These are phyloP conservation scores for Naegleria fowleri DNA, from an alignment of 208 protist genomes.

Conservation along the genomic window DNA sequence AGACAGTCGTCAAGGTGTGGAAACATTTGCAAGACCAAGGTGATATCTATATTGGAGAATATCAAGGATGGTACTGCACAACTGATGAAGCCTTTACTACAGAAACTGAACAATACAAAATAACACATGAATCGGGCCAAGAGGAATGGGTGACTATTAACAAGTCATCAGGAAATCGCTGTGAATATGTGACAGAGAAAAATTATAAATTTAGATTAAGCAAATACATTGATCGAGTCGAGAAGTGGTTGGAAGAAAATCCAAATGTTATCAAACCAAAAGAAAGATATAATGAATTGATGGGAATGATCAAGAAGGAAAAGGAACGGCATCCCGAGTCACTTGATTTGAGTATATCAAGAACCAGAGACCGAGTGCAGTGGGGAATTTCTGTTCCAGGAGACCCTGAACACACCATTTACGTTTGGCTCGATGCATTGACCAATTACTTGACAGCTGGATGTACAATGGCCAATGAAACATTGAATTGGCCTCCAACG, in stretches of 20 bases:
- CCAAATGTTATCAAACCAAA: conserved; percentile 78
- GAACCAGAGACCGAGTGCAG: conserved; percentile 68
- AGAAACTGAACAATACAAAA: conserved; percentile 62
- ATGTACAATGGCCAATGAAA: conserved; percentile 33
- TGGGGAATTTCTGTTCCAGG: conserved; percentile 96
- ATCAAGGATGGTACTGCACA: conserved; percentile 97
- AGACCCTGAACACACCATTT: conserved; percentile 82
- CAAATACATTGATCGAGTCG: conserved; percentile 69
- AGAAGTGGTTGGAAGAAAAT: conserved; percentile 71
- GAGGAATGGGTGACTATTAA: conserved; percentile 81
- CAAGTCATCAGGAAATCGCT: conserved; percentile 74
- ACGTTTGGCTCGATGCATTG: conserved; percentile 99
- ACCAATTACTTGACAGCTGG: conserved; percentile 95
- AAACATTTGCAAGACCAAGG: conserved; percentile 69
- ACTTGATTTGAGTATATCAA: conserved; percentile 90
- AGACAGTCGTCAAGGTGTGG: conserved; percentile 76
- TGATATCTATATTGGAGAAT: conserved; percentile 92
- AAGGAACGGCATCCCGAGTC: conserved; percentile 61
- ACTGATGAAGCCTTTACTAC: conserved; percentile 91
- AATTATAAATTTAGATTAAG: conserved; percentile 97
- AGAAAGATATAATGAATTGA: conserved; percentile 80
- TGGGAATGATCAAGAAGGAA: conserved; percentile 47
- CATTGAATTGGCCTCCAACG: conserved; percentile 66
- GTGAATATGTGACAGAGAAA: conserved; percentile 90
- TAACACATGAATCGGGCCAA: conserved; percentile 72